Evolutionary conservation across 306 rosid genomes (phyloP).

Genomic region (Lathyrus aphaca): DNA sequence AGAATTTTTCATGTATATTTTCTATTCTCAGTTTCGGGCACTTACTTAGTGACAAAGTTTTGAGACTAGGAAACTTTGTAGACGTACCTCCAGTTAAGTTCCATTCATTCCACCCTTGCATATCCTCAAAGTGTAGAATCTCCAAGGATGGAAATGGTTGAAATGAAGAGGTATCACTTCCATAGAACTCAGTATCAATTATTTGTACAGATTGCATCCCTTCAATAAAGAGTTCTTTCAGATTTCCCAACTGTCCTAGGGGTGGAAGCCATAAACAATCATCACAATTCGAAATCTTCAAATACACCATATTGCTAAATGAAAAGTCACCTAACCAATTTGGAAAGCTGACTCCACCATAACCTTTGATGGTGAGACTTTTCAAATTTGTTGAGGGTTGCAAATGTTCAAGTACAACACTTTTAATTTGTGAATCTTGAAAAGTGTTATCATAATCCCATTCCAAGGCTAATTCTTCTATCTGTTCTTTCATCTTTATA

Average conservation of each 20-base stretch:
- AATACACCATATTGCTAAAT: neutral
- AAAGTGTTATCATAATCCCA: neutral
- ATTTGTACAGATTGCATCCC: neutral
- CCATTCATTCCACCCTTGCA: conserved; percentile 31
- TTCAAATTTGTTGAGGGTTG: too few species aligned
- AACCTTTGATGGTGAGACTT: too few species aligned
- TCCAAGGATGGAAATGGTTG: conserved; percentile 32
- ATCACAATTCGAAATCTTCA: neutral
- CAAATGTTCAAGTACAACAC: too few species aligned
- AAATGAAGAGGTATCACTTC: conserved; percentile 1
- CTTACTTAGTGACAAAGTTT: neutral
- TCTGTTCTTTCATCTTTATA: conserved; percentile 10
- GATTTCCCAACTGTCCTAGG: neutral
- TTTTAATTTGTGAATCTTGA: neutral
- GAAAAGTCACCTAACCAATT: too few species aligned
- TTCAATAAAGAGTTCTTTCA: conserved; percentile 14
- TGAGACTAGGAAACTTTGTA: conserved; percentile 11
- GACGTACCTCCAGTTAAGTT: neutral
- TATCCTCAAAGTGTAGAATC: neutral
- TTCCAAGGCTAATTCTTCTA: neutral
- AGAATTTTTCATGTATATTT: neutral
- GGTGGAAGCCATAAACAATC: conserved; percentile 17
- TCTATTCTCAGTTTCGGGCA: conserved; percentile 36
- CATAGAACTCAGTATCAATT: conserved; percentile 29
- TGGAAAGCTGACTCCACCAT: too few species aligned